phyloP scores from a whole-genome alignment of 2,329 filamentous ascomycete species.

The Keithomyces neogunnii region DNA sequence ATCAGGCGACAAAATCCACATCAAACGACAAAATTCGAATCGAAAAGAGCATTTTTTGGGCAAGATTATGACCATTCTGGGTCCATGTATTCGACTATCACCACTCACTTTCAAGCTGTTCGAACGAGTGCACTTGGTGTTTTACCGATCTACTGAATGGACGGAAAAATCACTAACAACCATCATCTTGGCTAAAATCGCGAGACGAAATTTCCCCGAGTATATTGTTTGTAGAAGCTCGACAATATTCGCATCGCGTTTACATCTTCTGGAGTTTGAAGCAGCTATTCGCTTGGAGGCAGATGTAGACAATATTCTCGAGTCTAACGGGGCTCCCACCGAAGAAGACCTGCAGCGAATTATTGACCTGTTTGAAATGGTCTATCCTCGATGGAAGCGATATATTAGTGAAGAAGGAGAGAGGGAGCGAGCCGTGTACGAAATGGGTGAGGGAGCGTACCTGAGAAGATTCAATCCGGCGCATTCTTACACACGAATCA shows the following conservation, averaged over 20 bases:
- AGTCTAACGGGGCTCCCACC: conserved; percentile 64
- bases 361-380: conserved; percentile 60
- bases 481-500: conserved; percentile 86
- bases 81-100: conserved; percentile 77
- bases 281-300: conserved; percentile 75
- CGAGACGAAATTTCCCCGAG: conserved; percentile 75
- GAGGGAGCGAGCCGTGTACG: conserved; percentile 71
- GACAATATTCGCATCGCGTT: conserved; percentile 76
- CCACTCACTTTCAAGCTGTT: conserved; percentile 69
- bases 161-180: conserved; percentile 94
- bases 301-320: conserved; percentile 71
- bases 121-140: conserved; percentile 89
- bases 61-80: conserved; percentile 70
- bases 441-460: conserved; percentile 80
- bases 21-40: conserved; percentile 38
- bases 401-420: conserved; percentile 65
- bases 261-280: conserved; percentile 79
- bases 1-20: conserved; percentile 6
- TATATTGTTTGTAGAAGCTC: conserved; percentile 86
- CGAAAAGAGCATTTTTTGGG: conserved; percentile 65
- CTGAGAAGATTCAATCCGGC: conserved; percentile 82
- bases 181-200: conserved; percentile 87
- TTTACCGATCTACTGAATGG: conserved; percentile 94
- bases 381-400: conserved; percentile 73
- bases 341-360: conserved; percentile 59